A percentile compares a stretch with the other conserved stretches of the same genome.
phyloP scores from a whole-genome alignment of 1,284 basidiomycete genomes.

The Heterobasidion annosum region DNA sequence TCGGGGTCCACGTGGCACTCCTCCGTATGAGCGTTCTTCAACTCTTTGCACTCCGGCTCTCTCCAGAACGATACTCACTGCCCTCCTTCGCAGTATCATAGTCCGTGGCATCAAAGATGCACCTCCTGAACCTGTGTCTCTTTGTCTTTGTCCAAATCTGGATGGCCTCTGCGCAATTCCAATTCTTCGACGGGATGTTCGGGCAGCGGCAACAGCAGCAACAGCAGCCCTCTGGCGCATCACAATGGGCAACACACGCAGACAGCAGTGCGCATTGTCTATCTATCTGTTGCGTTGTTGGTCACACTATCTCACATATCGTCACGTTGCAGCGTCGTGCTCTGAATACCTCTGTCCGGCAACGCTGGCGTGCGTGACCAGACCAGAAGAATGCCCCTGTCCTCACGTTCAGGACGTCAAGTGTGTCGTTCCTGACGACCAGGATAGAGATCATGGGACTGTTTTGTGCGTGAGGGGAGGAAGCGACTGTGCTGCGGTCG shows the following conservation, averaged over 20 bases:
- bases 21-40: no score
- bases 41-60: no score
- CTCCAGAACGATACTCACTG: no score
- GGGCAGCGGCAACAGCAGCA: slow-evolving; percentile 39
- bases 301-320: no score
- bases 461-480: slow-evolving; percentile 29
- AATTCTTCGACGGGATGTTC: slow-evolving; percentile 60
- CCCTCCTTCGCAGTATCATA: no score
- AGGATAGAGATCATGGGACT: slow-evolving; percentile 24
- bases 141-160: slow-evolving; percentile 13
- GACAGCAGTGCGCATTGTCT: slow-evolving; percentile 25
- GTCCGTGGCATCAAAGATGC: no score
- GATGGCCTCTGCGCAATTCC: slow-evolving; percentile 41
- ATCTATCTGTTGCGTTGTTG: neutral
- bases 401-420: slow-evolving; percentile 32
- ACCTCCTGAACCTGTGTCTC: neutral
- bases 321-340: slow-evolving; percentile 8
- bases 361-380: slow-evolving; percentile 28
- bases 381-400: slow-evolving; percentile 32
- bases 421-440: slow-evolving; percentile 29
- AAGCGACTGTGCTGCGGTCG: slow-evolving; percentile 25
- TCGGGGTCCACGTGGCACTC: no score
- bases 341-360: slow-evolving; percentile 12
- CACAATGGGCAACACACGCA: slow-evolving; percentile 54
- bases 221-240: slow-evolving; percentile 32